Percentiles rank a stretch among this genome's conserved stretches.
Evolutionary conservation across 495 filamentous ascomycete genomes (phyloP).

Genomic region (Lasiosphaeris hirsuta): DNA sequence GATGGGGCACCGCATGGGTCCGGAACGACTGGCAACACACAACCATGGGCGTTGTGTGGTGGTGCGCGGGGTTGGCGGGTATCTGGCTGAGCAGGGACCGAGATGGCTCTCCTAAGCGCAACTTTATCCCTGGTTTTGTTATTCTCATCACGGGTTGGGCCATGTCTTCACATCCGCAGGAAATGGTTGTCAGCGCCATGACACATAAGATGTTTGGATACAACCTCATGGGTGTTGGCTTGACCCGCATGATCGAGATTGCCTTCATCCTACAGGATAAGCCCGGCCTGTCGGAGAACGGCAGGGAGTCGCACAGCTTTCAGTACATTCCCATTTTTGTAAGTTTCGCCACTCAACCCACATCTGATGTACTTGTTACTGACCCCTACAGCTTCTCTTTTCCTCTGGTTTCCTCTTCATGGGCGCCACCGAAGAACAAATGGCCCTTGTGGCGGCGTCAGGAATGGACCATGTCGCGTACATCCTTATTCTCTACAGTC

Average conservation of each 20-base stretch:
- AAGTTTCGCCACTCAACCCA: conserved; percentile 36
- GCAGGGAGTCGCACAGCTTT: conserved; percentile 71
- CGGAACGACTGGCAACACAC: conserved; percentile 96
- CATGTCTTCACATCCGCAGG: conserved; percentile 87
- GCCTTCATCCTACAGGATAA: conserved; percentile 79
- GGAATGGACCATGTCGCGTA: conserved; percentile 87
- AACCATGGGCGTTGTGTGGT: conserved; percentile 96
- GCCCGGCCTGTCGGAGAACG: conserved; percentile 52
- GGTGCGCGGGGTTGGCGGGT: conserved; percentile 86
- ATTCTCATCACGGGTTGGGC: conserved; percentile 92
- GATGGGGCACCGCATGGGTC: conserved; percentile 89
- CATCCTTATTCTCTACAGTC: conserved; percentile 82
- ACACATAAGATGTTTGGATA: conserved; percentile 93
- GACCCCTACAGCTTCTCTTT: conserved; percentile 67
- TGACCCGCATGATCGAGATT: conserved; percentile 85
- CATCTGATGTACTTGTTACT: conserved; percentile 1
- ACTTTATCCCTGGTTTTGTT: conserved; percentile 87
- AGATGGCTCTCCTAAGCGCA: conserved; percentile 82
- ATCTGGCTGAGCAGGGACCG: conserved; percentile 85
- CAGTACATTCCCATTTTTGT: conserved; percentile 91
- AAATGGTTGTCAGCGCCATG: conserved; percentile 77
- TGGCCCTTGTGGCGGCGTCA: conserved; percentile 66
- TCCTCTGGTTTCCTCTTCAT: conserved; percentile 96
- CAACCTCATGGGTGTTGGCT: conserved; percentile 86
- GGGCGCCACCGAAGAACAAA: conserved; percentile 95